Evolutionary conservation across 352 stramenopile genomes (phyloP).

Genomic region (Detonula confervacea): DNA sequence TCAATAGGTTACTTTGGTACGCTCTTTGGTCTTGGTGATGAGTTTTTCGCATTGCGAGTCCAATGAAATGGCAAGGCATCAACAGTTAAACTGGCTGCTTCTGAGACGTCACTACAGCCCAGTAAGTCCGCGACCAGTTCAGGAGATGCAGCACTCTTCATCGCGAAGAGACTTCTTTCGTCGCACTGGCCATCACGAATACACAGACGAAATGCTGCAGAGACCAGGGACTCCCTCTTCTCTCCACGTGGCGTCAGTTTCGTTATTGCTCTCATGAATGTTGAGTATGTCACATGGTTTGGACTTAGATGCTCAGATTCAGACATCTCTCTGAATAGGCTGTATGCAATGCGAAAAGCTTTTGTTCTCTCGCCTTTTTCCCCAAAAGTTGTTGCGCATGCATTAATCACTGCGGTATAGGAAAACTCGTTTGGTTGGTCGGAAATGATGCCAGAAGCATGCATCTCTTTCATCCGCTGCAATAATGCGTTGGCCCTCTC

Average conservation of each 20-base stretch:
- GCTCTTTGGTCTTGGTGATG: constrained; percentile 2
- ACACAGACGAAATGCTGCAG: constrained; percentile 41
- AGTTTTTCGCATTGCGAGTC: constrained; percentile 45
- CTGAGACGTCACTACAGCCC: constrained; percentile 20
- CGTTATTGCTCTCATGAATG: constrained; percentile 44
- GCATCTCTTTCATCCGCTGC: constrained; percentile 49
- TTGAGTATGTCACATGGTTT: constrained; percentile 52
- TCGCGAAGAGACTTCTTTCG: constrained; percentile 41
- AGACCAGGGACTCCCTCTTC: constrained; percentile 40
- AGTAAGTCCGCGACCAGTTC: constrained; percentile 41
- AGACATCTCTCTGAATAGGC: constrained; percentile 41
- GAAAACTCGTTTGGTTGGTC: constrained; percentile 47
- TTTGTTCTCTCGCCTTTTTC: constrained; percentile 42
- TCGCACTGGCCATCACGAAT: constrained; percentile 55
- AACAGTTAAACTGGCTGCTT: constrained; percentile 20
- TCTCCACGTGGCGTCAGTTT: constrained; percentile 48
- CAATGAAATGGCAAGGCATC: constrained; percentile 39
- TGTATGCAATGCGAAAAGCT: constrained; percentile 45
- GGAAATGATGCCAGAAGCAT: constrained; percentile 10
- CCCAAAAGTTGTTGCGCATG: constrained; percentile 57
- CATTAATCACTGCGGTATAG: constrained; percentile 61
- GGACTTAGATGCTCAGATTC: constrained; percentile 29
- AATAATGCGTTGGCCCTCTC: constrained; percentile 53
- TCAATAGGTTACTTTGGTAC: no score
- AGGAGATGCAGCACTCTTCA: constrained; percentile 40